Conservation (phyloP, 441 rosid species). For the Pelargonium fulgidum region DNA sequence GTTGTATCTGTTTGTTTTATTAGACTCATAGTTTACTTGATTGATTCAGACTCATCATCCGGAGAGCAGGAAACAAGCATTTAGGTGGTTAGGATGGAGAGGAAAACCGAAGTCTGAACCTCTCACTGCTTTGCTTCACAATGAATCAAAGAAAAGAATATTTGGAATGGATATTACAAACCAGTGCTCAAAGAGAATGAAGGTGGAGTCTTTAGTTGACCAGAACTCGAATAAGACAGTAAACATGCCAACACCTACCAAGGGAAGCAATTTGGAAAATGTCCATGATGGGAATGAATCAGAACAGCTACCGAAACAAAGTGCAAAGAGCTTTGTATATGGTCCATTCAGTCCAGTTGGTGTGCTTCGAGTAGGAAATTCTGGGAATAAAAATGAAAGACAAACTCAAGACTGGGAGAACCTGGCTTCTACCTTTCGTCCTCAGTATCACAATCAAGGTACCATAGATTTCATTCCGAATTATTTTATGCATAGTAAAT, state of each 20-base stretch:
- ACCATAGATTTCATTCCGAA: conserved; percentile 10
- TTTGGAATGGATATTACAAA: conserved; percentile 66
- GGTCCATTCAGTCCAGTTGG: conserved; percentile 51
- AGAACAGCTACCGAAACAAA: conserved; percentile 25
- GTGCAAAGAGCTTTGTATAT: conserved; percentile 35
- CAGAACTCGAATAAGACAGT: conserved; percentile 26
- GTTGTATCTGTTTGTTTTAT: background rate
- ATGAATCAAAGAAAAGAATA: conserved; percentile 45
- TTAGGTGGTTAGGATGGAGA: conserved; percentile 72
- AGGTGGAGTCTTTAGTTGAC: conserved; percentile 27
- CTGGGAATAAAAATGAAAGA: conserved; percentile 26
- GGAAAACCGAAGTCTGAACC: conserved; percentile 27
- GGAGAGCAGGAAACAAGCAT: conserved; percentile 66
- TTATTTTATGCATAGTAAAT: too few relatives aligned
- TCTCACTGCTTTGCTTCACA: conserved; percentile 23
- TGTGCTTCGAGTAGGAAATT: conserved; percentile 16
- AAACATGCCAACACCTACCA: conserved; percentile 22
- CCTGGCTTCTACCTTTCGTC: conserved; percentile 35
- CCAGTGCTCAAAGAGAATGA: conserved; percentile 37
- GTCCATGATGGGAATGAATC: conserved; percentile 16
- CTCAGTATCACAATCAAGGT: conserved; percentile 60
- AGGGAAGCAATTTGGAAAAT: conserved; percentile 22
- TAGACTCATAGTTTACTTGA: too few relatives aligned
- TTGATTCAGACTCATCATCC: conserved; percentile 76
- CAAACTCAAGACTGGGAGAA: conserved; percentile 36